phyloP scores from a whole-genome alignment of 2,329 filamentous ascomycete genomes.

The Ceratocystis colombiana region DNA sequence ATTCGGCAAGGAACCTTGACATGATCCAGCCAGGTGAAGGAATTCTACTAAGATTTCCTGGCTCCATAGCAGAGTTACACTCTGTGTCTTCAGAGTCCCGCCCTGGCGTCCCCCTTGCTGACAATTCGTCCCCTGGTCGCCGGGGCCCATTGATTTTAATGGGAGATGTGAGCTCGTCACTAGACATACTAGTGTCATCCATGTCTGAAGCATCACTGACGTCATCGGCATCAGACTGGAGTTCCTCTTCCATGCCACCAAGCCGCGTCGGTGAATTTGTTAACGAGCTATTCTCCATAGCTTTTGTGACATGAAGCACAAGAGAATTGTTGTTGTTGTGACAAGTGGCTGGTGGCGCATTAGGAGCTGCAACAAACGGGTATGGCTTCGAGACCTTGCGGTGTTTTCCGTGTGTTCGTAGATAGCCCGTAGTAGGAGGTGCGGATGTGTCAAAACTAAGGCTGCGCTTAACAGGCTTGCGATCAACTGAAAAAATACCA shows the following conservation, averaged over 20 bases:
- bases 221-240: slow-evolving; percentile 39
- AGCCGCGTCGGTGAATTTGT: slow-evolving; percentile 35
- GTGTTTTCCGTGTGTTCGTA: slow-evolving; percentile 40
- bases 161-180: slow-evolving; percentile 42
- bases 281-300: slow-evolving; percentile 32
- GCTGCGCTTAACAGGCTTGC: slow-evolving; percentile 31
- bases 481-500: slow-evolving; percentile 43
- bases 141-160: slow-evolving; percentile 37
- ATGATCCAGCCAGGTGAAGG: slow-evolving; percentile 43
- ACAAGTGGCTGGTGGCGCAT: background rate
- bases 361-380: background rate
- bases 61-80: slow-evolving; percentile 40
- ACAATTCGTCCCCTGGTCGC: slow-evolving; percentile 42
- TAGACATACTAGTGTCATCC: slow-evolving; percentile 44
- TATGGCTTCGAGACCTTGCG: slow-evolving; percentile 25
- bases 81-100: slow-evolving; percentile 42
- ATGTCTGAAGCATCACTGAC: slow-evolving; percentile 46
- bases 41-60: slow-evolving; percentile 41
- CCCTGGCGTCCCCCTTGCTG: slow-evolving; percentile 44
- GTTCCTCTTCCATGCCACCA: slow-evolving; percentile 30
- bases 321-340: slow-evolving; percentile 30
- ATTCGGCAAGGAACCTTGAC: slow-evolving; percentile 48
- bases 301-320: slow-evolving; percentile 34
- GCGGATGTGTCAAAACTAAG: slow-evolving; percentile 31
- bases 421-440: slow-evolving; percentile 41